Evolutionary conservation across 129 eudicot genomes (phyloP).

Genomic region (Kitagawia praeruptora): DNA sequence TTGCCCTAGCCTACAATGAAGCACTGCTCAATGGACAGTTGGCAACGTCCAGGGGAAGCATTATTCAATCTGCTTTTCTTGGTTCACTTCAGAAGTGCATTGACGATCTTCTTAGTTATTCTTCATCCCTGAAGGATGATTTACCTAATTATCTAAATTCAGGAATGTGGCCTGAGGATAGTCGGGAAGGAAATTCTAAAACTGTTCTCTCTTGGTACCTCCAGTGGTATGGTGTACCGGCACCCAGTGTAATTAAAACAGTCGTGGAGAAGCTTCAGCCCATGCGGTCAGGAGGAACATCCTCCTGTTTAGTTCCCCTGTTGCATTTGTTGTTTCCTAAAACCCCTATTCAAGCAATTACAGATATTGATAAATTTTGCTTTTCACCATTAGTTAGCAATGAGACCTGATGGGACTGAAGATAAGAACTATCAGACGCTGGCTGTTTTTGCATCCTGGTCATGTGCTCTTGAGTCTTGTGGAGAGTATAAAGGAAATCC

Average conservation of each 20-base stretch:
- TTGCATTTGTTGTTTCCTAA: slow-evolving; percentile 59
- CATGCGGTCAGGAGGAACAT: slow-evolving; percentile 3
- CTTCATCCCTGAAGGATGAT: slow-evolving; percentile 20
- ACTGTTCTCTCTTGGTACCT: slow-evolving; percentile 73
- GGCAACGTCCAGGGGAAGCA: slow-evolving; percentile 47
- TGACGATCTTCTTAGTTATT: slow-evolving; percentile 50
- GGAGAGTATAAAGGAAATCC: not conserved
- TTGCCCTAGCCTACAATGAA: slow-evolving; percentile 82
- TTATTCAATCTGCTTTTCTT: slow-evolving; percentile 72
- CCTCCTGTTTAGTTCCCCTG: slow-evolving; percentile 44
- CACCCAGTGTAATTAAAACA: slow-evolving; percentile 38
- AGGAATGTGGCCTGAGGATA: slow-evolving; percentile 55
- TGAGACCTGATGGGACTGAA: not conserved
- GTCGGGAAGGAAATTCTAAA: slow-evolving; percentile 16
- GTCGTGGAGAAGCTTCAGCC: slow-evolving; percentile 37
- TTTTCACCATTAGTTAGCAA: not conserved
- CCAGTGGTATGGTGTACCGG: slow-evolving; percentile 73
- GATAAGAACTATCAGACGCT: not conserved
- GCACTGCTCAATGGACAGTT: slow-evolving; percentile 62
- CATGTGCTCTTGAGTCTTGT: not conserved
- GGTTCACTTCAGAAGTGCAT: slow-evolving; percentile 66
- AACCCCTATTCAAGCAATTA: slow-evolving; percentile 52
- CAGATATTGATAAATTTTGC: slow-evolving; percentile 37
- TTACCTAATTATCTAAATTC: slow-evolving; percentile 35
- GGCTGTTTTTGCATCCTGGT: not conserved